Evolutionary conservation across 225 moss, liverwort and hornwort genomes (phyloP), one percentile per base, ranked within the genome.

Genomic region (Marchantia paleacea): DNA sequence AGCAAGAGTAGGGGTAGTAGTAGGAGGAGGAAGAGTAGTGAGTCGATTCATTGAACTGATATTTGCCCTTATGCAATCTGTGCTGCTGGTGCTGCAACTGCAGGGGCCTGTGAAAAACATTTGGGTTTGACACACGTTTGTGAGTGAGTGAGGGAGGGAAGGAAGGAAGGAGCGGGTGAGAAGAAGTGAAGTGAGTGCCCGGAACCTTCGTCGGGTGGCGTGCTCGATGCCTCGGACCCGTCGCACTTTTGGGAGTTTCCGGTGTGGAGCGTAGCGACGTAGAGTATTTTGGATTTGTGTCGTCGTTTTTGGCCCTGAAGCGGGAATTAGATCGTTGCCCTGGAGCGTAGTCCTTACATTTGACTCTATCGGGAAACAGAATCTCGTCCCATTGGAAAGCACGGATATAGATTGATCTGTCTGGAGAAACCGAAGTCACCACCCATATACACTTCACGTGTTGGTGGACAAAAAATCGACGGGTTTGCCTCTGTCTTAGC

Each of bases 401-500:
- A 55, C 28, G 75, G 30, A 55, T 75, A 0, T 75, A 22, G 75
- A 54, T 75, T 75, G 73, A 30, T 75, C 12, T 75, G 75, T 28
- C 0, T 12, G 55, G 55, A 54, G 29, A 75, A 55, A 30, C 26
- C 20, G 53, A 55, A 54, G 18, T 15, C 55, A 55, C 24, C 19
- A 55, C 3, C 14, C 12, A 5, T 10, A 10, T 13, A 10, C 25
- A 55, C 26, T 75, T 12, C 75, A 75, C 28, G 28, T 75, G 53
- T 48, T 53, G 51, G 15, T 55, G 4, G 51, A 47, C 0, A 11
- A 24, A 69, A 69, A 14, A 49, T 22, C 22, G 6, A 22, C 19
- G 69, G 15, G 19, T 18, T 70, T 47, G 24, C 8, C 16, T 25
- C 12, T 24, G 24, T 73, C 30, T 19, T 20, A 12, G 12, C 31